Evolutionary conservation across 345 rosid species (phyloP).

Genomic region (Camelina neglecta): DNA sequence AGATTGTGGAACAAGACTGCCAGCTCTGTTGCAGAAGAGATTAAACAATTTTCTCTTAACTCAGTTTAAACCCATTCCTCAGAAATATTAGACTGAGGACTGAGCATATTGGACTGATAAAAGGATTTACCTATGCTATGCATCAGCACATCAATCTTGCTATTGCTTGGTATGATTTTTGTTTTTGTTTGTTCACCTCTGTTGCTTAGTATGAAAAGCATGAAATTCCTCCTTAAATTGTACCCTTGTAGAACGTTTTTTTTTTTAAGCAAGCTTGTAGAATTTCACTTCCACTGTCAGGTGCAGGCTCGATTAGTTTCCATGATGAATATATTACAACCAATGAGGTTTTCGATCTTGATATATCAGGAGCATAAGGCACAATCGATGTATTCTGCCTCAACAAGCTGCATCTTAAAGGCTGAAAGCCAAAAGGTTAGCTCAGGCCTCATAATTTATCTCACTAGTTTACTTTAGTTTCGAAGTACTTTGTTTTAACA

Average conservation of each 20-base stretch:
- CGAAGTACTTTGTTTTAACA: neutral
- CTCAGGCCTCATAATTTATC: slow-evolving; percentile 27
- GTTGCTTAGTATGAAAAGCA: slow-evolving; percentile 38
- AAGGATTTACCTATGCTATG: slow-evolving; percentile 24
- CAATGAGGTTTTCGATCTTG: slow-evolving; percentile 28
- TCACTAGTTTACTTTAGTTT: slow-evolving; percentile 10
- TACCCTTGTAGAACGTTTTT: slow-evolving; percentile 6
- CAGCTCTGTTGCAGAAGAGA: slow-evolving; percentile 14
- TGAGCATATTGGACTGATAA: slow-evolving; percentile 21
- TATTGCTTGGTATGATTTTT: slow-evolving; percentile 32
- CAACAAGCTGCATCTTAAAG: slow-evolving; percentile 14
- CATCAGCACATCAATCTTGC: slow-evolving; percentile 14
- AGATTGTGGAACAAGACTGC: slow-evolving; percentile 12
- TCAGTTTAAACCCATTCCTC: slow-evolving; percentile 25
- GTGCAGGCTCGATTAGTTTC: slow-evolving; percentile 18
- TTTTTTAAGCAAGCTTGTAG: slow-evolving; percentile 5
- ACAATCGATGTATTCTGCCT: slow-evolving; percentile 6
- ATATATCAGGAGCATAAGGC: slow-evolving; percentile 13
- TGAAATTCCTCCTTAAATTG: slow-evolving; percentile 7
- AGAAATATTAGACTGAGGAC: slow-evolving; percentile 24
- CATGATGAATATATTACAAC: neutral
- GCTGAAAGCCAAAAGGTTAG: slow-evolving; percentile 28
- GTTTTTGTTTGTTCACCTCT: neutral
- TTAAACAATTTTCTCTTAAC: slow-evolving; percentile 10
- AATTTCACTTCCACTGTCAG: slow-evolving; percentile 8